A percentile compares a stretch with the other conserved stretches of the same genome.
phyloP scores from a whole-genome alignment of 345 rosid species.

The Adansonia digitata region DNA sequence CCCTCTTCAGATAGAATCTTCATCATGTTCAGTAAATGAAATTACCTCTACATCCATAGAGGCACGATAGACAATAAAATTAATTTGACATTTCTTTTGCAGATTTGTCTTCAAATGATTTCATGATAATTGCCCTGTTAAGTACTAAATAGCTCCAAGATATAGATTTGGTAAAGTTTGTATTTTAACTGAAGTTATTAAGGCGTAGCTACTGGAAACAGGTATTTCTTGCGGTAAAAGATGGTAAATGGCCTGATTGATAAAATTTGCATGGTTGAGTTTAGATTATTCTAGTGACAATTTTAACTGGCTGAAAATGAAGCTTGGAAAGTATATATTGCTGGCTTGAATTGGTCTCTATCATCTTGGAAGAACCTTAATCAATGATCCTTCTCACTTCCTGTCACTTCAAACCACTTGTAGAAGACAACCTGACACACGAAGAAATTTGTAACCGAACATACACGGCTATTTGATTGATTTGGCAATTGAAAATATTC shows the following conservation, averaged over 20 bases:
- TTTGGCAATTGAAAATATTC: neutral
- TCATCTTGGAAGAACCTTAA: slow-evolving; percentile 38
- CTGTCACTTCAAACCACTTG: too few relatives aligned
- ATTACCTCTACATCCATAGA: neutral
- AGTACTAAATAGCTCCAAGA: too few relatives aligned
- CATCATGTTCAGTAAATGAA: neutral
- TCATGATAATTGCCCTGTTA: too few relatives aligned
- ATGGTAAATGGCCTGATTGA: neutral
- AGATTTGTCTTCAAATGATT: too few relatives aligned
- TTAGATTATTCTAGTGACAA: slow-evolving; percentile 45
- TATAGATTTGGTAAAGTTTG: too few relatives aligned
- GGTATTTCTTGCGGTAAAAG: slow-evolving; percentile 42
- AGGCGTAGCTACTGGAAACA: slow-evolving; percentile 32
- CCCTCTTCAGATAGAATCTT: neutral
- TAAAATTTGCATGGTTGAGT: slow-evolving; percentile 30
- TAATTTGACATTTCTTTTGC: neutral
- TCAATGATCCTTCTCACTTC: too few relatives aligned
- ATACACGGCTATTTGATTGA: neutral
- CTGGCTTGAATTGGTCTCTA: slow-evolving; percentile 25
- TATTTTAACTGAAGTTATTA: too few relatives aligned
- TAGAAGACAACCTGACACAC: too few relatives aligned
- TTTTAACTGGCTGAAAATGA: slow-evolving; percentile 40
- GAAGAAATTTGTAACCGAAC: too few relatives aligned
- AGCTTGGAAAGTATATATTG: slow-evolving; percentile 31
- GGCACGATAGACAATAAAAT: neutral